A percentile compares a stretch with the other conserved stretches of the same genome.
Evolutionary conservation across 2,329 filamentous ascomycete species (phyloP).

Genomic region (Fusarium paranaense): DNA sequence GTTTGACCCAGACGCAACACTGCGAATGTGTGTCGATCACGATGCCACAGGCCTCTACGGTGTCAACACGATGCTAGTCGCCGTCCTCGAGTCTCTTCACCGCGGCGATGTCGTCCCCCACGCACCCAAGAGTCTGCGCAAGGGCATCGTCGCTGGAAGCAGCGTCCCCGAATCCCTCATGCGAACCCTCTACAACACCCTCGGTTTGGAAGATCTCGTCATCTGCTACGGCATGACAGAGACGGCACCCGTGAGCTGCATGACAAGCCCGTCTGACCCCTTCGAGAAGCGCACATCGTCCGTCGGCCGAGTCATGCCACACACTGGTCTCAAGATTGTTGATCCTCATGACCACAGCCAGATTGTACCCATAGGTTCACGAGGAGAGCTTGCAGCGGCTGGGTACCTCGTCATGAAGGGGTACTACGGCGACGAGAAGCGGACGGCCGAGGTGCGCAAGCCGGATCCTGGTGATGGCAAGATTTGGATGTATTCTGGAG

Average conservation of each 20-base stretch:
- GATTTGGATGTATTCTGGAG: slow-evolving; percentile 92
- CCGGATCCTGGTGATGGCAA: slow-evolving; percentile 60
- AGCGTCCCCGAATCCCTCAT: slow-evolving; percentile 88
- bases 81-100: slow-evolving; percentile 82
- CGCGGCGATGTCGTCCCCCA: slow-evolving; percentile 43
- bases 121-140: slow-evolving; percentile 66
- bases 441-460: slow-evolving; percentile 75
- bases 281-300: slow-evolving; percentile 77
- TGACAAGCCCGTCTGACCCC: slow-evolving; percentile 85
- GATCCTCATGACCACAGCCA: slow-evolving; percentile 69
- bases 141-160: slow-evolving; percentile 91
- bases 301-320: slow-evolving; percentile 86
- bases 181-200: slow-evolving; percentile 75
- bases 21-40: slow-evolving; percentile 67
- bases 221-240: slow-evolving; percentile 99
- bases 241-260: slow-evolving; percentile 80
- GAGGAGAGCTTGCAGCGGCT: slow-evolving; percentile 84
- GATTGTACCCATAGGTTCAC: slow-evolving; percentile 72
- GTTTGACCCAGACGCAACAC: slow-evolving; percentile 81
- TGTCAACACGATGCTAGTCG: slow-evolving; percentile 94
- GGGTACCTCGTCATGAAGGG: slow-evolving; percentile 93
- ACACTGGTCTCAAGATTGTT: slow-evolving; percentile 83
- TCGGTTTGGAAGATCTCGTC: slow-evolving; percentile 85
- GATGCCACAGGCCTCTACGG: slow-evolving; percentile 79
- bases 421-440: slow-evolving; percentile 82